phyloP scores from a whole-genome alignment of 108 stramenopile species.

The Cyclostephanos tholiformis region DNA sequence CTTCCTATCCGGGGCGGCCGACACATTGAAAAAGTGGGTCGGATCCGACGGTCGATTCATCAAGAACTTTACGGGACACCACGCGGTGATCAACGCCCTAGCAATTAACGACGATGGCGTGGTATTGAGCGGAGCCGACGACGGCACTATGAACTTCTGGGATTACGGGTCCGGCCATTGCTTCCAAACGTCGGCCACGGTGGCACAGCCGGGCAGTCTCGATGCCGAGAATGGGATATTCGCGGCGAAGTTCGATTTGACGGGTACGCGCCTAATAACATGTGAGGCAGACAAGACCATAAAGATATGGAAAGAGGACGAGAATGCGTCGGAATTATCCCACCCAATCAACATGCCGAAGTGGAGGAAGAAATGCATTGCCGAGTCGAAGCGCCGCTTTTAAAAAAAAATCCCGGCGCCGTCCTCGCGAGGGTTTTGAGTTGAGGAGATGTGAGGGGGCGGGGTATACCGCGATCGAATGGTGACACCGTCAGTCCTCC shows the following conservation, averaged over 20 bases:
- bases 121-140: constrained; percentile 94
- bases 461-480: too few species aligned
- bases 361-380: constrained; percentile 93
- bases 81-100: constrained; percentile 92
- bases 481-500: too few species aligned
- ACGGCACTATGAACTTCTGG: constrained; percentile 97
- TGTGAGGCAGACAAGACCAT: constrained; percentile 99
- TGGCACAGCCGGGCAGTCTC: constrained; percentile 97
- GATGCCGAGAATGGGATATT: constrained; percentile 98
- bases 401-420: neutral
- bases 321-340: constrained; percentile 86
- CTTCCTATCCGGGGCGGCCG: constrained; percentile 95
- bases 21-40: constrained; percentile 97
- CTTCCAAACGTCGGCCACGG: constrained; percentile 88
- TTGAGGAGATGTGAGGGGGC: too few species aligned
- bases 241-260: constrained; percentile 92
- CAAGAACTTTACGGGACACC: constrained; percentile 92
- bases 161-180: constrained; percentile 96
- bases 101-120: constrained; percentile 98
- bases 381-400: constrained; percentile 68
- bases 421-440: neutral
- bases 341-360: constrained; percentile 96
- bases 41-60: constrained; percentile 91
- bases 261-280: constrained; percentile 96
- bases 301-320: constrained; percentile 98